phyloP scores from a whole-genome alignment of 352 stramenopile genomes.

The Globisporangium iwayamae region DNA sequence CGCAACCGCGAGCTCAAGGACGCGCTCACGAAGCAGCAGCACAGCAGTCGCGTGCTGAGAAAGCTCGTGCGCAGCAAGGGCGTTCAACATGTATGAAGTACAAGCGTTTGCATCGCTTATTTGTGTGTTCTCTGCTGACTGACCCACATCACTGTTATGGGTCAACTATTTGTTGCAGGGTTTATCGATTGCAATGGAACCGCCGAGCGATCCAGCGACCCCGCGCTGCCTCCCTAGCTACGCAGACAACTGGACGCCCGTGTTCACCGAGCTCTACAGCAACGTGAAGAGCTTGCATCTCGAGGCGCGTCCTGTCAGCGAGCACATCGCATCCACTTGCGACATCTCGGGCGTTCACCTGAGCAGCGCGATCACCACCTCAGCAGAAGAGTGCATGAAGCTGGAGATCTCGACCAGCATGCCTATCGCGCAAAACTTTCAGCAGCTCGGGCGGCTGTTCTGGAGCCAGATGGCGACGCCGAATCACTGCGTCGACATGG shows the following conservation, averaged over 20 bases:
- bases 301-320: neutral
- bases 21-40: neutral
- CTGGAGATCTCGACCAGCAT: neutral
- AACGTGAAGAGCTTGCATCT: neutral
- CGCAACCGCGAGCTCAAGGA: slow-evolving; percentile 4
- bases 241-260: neutral
- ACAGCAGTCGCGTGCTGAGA: neutral
- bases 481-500: slow-evolving; percentile 1
- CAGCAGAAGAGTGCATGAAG: neutral
- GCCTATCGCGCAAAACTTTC: slow-evolving; percentile 3
- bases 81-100: neutral
- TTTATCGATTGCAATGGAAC: neutral
- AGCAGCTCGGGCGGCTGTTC: slow-evolving; percentile 3
- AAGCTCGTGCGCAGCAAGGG: neutral
- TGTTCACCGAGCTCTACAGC: slow-evolving; percentile 4
- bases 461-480: slow-evolving; percentile 4
- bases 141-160: neutral
- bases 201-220: neutral
- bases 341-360: neutral
- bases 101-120: neutral
- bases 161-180: neutral
- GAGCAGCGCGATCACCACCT: neutral
- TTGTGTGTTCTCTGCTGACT: neutral
- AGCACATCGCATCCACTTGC: neutral
- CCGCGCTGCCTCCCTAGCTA: neutral